A percentile compares a stretch with the other conserved stretches of the same genome.
These are phyloP conservation scores for Cladophialophora immunda DNA, from an alignment of 2,329 filamentous ascomycete genomes.

Conservation along the genomic window DNA sequence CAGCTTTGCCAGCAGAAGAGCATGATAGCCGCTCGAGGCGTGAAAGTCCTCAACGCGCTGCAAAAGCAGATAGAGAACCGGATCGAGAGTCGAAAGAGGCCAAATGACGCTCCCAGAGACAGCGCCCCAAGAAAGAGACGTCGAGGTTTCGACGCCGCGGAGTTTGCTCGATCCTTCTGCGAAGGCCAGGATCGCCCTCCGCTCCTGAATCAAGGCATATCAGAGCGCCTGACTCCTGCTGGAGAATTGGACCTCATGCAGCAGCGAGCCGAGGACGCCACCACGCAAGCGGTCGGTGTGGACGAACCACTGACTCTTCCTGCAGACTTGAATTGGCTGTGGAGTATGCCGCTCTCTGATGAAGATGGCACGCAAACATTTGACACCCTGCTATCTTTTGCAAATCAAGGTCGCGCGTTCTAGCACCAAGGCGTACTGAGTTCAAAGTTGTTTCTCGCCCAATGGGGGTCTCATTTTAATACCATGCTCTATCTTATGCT, in stretches of 20 bases:
- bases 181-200: neutral
- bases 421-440: neutral
- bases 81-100: slow-evolving; percentile 21
- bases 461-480: neutral
- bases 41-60: slow-evolving; percentile 32
- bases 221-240: neutral
- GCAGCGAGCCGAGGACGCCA: slow-evolving; percentile 1
- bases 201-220: neutral
- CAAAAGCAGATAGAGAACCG: slow-evolving; percentile 27
- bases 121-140: slow-evolving; percentile 23
- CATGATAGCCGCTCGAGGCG: slow-evolving; percentile 35
- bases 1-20: slow-evolving; percentile 26
- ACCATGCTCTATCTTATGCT: neutral
- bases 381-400: slow-evolving; percentile 32
- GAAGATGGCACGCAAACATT: slow-evolving; percentile 26
- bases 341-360: slow-evolving; percentile 24
- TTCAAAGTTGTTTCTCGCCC: neutral
- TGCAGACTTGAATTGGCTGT: slow-evolving; percentile 27
- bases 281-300: neutral
- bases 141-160: slow-evolving; percentile 28
- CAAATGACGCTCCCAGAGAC: neutral
- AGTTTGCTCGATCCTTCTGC: slow-evolving; percentile 27
- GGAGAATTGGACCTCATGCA: neutral
- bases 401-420: slow-evolving; percentile 28
- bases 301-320: slow-evolving; percentile 20